These are phyloP conservation scores for Fusarium continuum DNA, from an alignment of 2,329 filamentous ascomycete genomes.

Conservation along the genomic window DNA sequence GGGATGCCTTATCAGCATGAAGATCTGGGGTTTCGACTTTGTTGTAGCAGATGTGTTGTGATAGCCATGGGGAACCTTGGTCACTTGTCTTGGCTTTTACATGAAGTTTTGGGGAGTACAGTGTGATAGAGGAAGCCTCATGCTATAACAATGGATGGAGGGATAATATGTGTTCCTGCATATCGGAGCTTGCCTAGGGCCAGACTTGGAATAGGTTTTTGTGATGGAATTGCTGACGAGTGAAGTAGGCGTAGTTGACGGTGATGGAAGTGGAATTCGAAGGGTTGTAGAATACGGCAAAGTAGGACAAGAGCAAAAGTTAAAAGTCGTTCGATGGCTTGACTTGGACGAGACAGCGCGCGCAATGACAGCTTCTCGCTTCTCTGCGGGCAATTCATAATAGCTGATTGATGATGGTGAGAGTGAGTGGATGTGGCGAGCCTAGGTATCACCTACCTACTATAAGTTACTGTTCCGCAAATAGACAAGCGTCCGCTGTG, in stretches of 20 bases:
- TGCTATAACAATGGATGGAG: neutral
- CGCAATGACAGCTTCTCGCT: neutral
- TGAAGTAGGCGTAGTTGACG: neutral
- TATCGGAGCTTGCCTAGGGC: neutral
- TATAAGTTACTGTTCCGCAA: constrained; percentile 14
- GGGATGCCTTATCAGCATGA: constrained; percentile 37
- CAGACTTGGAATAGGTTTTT: constrained; percentile 4
- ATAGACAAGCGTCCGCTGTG: constrained; percentile 36
- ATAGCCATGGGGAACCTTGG: neutral
- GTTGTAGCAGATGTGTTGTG: neutral
- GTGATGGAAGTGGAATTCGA: neutral
- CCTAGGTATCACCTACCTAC: too few relatives aligned
- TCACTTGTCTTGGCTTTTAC: constrained; percentile 38
- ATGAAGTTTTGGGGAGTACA: constrained; percentile 8
- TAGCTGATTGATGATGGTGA: neutral
- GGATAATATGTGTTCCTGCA: constrained; percentile 12
- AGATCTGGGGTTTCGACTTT: constrained; percentile 18
- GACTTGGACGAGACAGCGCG: neutral
- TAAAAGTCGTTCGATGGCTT: neutral
- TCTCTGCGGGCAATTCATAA: constrained; percentile 3
- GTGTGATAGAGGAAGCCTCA: neutral
- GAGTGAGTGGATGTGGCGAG: constrained; percentile 4
- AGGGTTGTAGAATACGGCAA: neutral
- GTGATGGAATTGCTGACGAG: neutral
- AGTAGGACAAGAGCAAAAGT: neutral